phyloP scores from a whole-genome alignment of 441 rosid genomes.

The Viola pubescens region DNA sequence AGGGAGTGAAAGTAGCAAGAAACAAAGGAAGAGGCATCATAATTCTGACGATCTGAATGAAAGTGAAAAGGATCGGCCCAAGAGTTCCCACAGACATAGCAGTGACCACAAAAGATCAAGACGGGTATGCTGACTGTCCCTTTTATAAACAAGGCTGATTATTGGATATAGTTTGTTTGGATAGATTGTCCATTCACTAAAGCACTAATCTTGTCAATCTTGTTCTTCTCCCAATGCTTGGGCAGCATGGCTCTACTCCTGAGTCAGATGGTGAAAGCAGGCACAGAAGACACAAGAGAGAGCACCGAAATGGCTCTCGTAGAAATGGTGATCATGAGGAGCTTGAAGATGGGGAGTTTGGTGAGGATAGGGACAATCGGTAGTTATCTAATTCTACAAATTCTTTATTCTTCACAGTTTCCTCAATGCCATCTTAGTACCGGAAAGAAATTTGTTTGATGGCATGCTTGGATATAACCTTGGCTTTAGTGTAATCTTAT shows the following conservation, averaged over 20 bases:
- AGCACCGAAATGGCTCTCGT: constrained; percentile 45
- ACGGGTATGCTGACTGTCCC: constrained; percentile 37
- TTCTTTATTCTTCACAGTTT: background rate
- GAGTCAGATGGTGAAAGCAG: constrained; percentile 74
- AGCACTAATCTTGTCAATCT: background rate
- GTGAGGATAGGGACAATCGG: constrained; percentile 45
- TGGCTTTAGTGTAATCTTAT: too few species aligned
- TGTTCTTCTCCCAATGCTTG: constrained; percentile 14
- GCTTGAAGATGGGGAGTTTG: constrained; percentile 90
- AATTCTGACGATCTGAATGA: constrained; percentile 52
- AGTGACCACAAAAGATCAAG: constrained; percentile 75
- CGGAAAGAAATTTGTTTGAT: too few species aligned
- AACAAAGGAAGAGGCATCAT: constrained; percentile 71
- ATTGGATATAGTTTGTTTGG: background rate
- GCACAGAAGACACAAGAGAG: constrained; percentile 68
- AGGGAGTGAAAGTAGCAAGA: constrained; percentile 67
- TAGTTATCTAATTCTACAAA: constrained; percentile 23
- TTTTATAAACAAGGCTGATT: background rate
- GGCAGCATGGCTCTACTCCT: constrained; percentile 78
- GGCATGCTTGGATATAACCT: too few species aligned
- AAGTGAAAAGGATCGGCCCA: constrained; percentile 67
- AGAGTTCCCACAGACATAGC: constrained; percentile 66
- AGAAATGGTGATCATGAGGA: constrained; percentile 49
- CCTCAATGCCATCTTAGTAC: too few species aligned
- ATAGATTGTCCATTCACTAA: background rate